phyloP scores from a whole-genome alignment of 2,329 filamentous ascomycete species.

The Colletotrichum sp. region DNA sequence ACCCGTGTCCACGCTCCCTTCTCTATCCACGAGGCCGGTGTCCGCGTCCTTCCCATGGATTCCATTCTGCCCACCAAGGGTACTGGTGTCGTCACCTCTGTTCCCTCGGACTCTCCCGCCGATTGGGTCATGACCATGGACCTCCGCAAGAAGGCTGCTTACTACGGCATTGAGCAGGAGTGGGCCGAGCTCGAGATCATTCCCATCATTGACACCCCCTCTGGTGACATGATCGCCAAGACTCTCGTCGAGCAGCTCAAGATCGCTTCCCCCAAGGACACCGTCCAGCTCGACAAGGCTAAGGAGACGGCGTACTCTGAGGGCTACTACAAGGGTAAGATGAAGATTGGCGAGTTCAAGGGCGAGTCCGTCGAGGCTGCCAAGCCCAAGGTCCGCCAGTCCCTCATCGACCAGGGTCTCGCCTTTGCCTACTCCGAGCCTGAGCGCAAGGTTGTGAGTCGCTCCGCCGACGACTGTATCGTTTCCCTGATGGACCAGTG shows the following conservation, averaged over 20 bases:
- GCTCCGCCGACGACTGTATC: conserved; percentile 92
- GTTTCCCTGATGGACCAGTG: conserved; percentile 95
- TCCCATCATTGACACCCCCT: conserved; percentile 90
- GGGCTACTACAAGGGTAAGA: conserved; percentile 86
- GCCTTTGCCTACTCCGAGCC: conserved; percentile 96
- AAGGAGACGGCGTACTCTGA: conserved; percentile 98
- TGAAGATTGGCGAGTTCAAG: conserved; percentile 87
- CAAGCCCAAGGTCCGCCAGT: conserved; percentile 82
- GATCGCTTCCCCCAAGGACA: conserved; percentile 95
- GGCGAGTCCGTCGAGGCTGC: conserved; percentile 86
- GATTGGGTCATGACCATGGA: conserved; percentile 91
- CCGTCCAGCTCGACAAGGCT: conserved; percentile 83
- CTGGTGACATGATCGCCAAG: conserved; percentile 84
- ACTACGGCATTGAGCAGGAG: conserved; percentile 94
- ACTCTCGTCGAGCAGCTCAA: conserved; percentile 90
- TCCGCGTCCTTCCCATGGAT: conserved; percentile 95
- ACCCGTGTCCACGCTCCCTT: conserved; percentile 90
- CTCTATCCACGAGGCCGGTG: conserved; percentile 81
- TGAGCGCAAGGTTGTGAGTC: conserved; percentile 85
- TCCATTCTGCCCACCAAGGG: conserved; percentile 91
- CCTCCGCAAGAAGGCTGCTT: conserved; percentile 92
- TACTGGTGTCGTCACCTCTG: conserved; percentile 94
- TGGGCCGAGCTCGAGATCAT: conserved; percentile 92
- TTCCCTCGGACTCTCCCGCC: conserved; percentile 94
- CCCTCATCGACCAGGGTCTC: conserved; percentile 76